Conservation (phyloP, 106 monocot species). For the Phalaenopsis aphrodite region DNA sequence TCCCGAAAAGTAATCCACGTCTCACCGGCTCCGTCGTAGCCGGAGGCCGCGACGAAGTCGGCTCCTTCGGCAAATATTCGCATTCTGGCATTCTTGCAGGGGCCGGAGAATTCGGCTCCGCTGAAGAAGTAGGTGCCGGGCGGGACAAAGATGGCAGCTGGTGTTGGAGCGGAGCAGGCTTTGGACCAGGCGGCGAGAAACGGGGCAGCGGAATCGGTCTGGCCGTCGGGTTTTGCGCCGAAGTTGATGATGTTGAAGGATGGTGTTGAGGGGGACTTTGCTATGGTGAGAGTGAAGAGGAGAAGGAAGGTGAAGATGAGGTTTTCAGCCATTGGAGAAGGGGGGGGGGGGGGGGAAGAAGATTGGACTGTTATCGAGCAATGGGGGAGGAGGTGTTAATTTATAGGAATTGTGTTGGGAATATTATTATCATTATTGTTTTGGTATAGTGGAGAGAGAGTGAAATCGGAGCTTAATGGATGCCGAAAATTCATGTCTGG, state of each 20-base stretch:
- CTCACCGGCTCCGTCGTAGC: not conserved
- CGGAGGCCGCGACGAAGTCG: slow-evolving; percentile 33
- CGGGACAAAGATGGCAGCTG: slow-evolving; percentile 31
- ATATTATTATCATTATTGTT: no score
- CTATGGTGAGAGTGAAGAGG: not conserved
- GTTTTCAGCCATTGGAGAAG: no score
- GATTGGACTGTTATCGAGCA: no score
- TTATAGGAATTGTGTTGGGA: no score
- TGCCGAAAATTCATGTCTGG: no score
- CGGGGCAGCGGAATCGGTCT: slow-evolving; percentile 27
- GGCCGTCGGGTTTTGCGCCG: slow-evolving; percentile 35
- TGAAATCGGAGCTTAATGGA: no score
- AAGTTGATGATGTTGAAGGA: slow-evolving; percentile 18
- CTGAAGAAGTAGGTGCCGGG: slow-evolving; percentile 29
- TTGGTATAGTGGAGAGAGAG: no score
- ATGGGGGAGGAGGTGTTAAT: no score
- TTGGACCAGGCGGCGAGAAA: slow-evolving; percentile 39
- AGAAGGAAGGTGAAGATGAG: not conserved
- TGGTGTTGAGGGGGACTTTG: not conserved
- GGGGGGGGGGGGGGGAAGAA: no score
- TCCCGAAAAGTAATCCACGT: slow-evolving; percentile 26
- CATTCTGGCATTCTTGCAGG: slow-evolving; percentile 23
- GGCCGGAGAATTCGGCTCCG: slow-evolving; percentile 25
- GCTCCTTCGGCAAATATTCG: slow-evolving; percentile 20
- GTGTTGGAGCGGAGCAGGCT: slow-evolving; percentile 19